phyloP scores from a whole-genome alignment of 495 filamentous ascomycete species.

The Penicillium longicatenatum region DNA sequence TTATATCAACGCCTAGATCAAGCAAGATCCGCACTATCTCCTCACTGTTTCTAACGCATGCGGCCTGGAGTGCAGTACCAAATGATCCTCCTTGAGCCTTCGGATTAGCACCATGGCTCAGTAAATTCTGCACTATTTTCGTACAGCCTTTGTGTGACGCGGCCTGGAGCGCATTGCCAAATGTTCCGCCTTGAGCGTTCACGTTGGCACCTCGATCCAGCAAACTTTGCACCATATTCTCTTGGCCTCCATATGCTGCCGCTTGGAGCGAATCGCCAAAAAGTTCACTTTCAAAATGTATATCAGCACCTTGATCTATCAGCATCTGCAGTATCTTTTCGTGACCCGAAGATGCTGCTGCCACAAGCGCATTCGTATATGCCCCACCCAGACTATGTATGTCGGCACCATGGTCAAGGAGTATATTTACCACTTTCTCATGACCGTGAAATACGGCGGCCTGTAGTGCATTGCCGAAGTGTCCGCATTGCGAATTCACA shows the following conservation, averaged over 20 bases:
- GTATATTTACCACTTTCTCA: not conserved
- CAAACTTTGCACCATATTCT: not conserved
- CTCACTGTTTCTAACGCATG: not conserved
- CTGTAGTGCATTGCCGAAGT: not conserved
- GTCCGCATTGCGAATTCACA: not conserved
- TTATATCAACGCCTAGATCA: not conserved
- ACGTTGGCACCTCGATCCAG: not conserved
- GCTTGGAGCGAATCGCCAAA: slow-evolving; percentile 1
- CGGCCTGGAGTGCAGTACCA: not conserved
- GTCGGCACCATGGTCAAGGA: not conserved
- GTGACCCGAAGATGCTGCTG: not conserved
- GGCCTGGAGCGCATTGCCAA: not conserved
- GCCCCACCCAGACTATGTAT: not conserved
- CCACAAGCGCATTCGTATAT: not conserved
- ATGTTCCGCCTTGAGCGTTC: not conserved
- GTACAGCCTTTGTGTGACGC: not conserved
- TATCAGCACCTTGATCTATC: not conserved
- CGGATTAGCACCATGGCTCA: not conserved
- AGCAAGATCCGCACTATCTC: not conserved
- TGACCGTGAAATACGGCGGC: not conserved
- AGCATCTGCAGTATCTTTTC: slow-evolving; percentile 1
- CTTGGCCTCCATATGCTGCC: not conserved
- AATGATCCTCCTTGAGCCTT: not conserved
- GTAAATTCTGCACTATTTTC: not conserved
- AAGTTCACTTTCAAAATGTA: not conserved